These are phyloP conservation scores for Lathyrus oleraceus DNA, from an alignment of 306 rosid species.

Conservation along the genomic window DNA sequence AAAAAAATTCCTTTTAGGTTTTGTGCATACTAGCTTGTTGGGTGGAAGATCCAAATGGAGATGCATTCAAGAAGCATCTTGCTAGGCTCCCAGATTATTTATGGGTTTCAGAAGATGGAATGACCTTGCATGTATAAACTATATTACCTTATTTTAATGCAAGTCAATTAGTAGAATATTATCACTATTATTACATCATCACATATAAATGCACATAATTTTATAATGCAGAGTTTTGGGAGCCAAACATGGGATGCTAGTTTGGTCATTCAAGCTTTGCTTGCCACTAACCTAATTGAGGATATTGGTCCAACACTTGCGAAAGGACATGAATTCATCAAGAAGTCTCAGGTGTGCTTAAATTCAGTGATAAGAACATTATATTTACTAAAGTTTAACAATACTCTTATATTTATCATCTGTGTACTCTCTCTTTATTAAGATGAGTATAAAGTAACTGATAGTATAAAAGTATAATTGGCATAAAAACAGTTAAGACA, in stretches of 20 bases:
- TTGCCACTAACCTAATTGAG: constrained; percentile 45
- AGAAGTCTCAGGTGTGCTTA: constrained; percentile 58
- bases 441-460: neutral
- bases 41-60: constrained; percentile 70
- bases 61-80: constrained; percentile 62
- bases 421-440: neutral
- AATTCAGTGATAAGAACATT: neutral
- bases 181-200: neutral
- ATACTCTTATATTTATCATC: neutral
- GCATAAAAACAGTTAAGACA: neutral
- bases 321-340: constrained; percentile 56
- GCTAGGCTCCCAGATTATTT: constrained; percentile 65
- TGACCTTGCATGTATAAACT: constrained; percentile 55
- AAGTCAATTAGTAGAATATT: neutral
- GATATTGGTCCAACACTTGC: constrained; percentile 57
- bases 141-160: neutral
- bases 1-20: constrained; percentile 26
- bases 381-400: no score
- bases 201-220: neutral
- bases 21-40: constrained; percentile 69
- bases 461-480: neutral
- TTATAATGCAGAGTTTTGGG: constrained; percentile 47
- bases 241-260: constrained; percentile 66
- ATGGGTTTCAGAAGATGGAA: constrained; percentile 78
- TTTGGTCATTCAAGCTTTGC: constrained; percentile 56